Conservation (phyloP, 2,329 filamentous ascomycete species). For the Aspergillus sp. region DNA sequence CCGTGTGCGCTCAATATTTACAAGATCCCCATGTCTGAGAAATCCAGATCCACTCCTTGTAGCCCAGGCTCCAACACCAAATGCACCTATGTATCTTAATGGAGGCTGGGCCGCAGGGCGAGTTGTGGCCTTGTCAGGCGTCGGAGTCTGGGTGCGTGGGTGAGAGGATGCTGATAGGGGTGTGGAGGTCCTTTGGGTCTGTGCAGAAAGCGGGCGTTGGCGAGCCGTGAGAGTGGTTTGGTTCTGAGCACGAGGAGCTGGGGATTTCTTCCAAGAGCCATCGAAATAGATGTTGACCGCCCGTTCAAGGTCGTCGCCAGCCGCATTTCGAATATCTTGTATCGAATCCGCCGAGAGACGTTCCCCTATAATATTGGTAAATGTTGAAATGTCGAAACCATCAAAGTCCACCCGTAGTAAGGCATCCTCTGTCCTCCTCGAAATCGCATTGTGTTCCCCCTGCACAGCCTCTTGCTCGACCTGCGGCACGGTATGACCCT, state of each 20-base stretch:
- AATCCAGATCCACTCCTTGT: conserved; percentile 77
- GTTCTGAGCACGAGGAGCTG: conserved; percentile 11
- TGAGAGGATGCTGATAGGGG: neutral
- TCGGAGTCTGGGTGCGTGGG: conserved; percentile 2
- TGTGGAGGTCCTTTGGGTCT: neutral
- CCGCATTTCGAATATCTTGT: conserved; percentile 50
- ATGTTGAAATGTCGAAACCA: conserved; percentile 57
- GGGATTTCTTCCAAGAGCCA: conserved; percentile 58
- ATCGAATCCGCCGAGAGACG: conserved; percentile 49
- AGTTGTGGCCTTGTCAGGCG: conserved; percentile 10
- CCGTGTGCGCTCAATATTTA: conserved; percentile 84
- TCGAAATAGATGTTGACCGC: conserved; percentile 67
- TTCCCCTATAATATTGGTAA: conserved; percentile 61
- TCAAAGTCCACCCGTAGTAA: conserved; percentile 15
- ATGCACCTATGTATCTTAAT: conserved; percentile 81
- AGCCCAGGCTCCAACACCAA: conserved; percentile 89
- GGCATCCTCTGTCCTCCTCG: conserved; percentile 1
- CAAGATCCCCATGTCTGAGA: conserved; percentile 76
- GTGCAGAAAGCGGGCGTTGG: conserved; percentile 12
- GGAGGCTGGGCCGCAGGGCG: conserved; percentile 43
- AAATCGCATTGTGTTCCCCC: neutral
- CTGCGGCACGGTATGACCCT: neutral
- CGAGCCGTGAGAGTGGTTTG: conserved; percentile 14
- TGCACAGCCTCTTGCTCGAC: neutral
- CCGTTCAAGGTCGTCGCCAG: conserved; percentile 57